Evolutionary conservation across 139 green algal genomes (phyloP).

Genomic region (Picochlorum sp.): DNA sequence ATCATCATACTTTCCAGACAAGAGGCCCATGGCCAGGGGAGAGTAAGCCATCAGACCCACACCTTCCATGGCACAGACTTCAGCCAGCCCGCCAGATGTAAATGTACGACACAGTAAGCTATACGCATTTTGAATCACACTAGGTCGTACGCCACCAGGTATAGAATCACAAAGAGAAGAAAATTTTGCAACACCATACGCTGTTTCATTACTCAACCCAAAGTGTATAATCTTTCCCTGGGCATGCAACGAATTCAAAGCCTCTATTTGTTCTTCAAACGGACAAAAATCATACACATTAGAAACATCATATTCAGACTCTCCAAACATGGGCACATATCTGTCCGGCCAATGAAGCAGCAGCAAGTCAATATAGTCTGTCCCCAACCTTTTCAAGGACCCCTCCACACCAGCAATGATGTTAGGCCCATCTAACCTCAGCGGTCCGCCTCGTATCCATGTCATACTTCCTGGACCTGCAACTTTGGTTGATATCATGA

Average conservation of each 20-base stretch:
- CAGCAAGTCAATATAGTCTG: conserved; percentile 86
- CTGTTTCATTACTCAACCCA: conserved; percentile 85
- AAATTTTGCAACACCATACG: conserved; percentile 63
- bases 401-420: conserved; percentile 62
- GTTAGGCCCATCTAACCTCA: conserved; percentile 42
- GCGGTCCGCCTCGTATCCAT: conserved; percentile 67
- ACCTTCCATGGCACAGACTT: conserved; percentile 61
- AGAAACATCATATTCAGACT: conserved; percentile 61
- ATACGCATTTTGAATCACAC: conserved; percentile 51
- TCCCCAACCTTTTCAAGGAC: conserved; percentile 62
- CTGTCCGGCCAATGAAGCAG: conserved; percentile 92
- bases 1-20: conserved; percentile 74
- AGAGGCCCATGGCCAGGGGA: conserved; percentile 82
- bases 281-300: conserved; percentile 34
- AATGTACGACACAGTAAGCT: conserved; percentile 71
- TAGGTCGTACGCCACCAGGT: not conserved
- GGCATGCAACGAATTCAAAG: conserved; percentile 20
- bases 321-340: conserved; percentile 96
- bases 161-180: conserved; percentile 3
- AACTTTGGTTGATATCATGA: conserved; percentile 68
- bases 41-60: conserved; percentile 77
- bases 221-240: conserved; percentile 58
- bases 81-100: conserved; percentile 54
- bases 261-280: conserved; percentile 74
- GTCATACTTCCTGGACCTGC: conserved; percentile 70